These are phyloP conservation scores for Torulaspora gathmanii DNA, from an alignment of 805 yeast genomes.

Conservation along the genomic window DNA sequence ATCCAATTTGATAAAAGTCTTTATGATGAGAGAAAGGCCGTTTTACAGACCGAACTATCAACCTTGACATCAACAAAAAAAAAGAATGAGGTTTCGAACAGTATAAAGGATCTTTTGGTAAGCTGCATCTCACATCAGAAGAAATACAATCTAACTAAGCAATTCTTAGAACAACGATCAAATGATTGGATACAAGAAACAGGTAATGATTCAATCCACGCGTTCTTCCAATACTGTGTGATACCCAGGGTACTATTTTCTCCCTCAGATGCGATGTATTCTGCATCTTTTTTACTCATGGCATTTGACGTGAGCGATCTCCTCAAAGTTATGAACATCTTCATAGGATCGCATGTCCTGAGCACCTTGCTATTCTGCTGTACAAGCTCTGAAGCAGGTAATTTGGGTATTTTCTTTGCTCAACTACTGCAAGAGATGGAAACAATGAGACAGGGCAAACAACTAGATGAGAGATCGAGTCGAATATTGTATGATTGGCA, in stretches of 20 bases:
- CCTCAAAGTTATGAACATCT: slow-evolving; percentile 39
- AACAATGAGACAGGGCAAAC: slow-evolving; percentile 40
- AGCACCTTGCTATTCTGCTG: slow-evolving; percentile 60
- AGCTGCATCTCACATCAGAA: slow-evolving; percentile 25
- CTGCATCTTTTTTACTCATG: slow-evolving; percentile 55
- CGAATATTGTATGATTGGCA: slow-evolving; percentile 52
- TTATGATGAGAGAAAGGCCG: slow-evolving; percentile 44
- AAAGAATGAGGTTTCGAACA: slow-evolving; percentile 14
- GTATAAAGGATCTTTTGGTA: slow-evolving; percentile 17
- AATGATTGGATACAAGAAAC: slow-evolving; percentile 17
- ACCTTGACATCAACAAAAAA: slow-evolving; percentile 18
- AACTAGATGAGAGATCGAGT: slow-evolving; percentile 31
- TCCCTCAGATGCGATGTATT: slow-evolving; percentile 72
- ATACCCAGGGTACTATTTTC: slow-evolving; percentile 76
- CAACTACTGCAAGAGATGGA: slow-evolving; percentile 49
- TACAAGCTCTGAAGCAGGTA: slow-evolving; percentile 76
- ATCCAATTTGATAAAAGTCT: slow-evolving; percentile 48
- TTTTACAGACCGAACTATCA: slow-evolving; percentile 14
- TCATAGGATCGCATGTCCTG: slow-evolving; percentile 48
- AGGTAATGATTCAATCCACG: slow-evolving; percentile 22
- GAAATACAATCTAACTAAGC: slow-evolving; percentile 13
- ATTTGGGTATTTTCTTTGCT: slow-evolving; percentile 67
- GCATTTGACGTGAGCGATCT: slow-evolving; percentile 44
- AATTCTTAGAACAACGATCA: slow-evolving; percentile 10
- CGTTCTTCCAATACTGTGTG: slow-evolving; percentile 58